phyloP scores from a whole-genome alignment of 2,329 filamentous ascomycete genomes.

The Alternaria sp. region DNA sequence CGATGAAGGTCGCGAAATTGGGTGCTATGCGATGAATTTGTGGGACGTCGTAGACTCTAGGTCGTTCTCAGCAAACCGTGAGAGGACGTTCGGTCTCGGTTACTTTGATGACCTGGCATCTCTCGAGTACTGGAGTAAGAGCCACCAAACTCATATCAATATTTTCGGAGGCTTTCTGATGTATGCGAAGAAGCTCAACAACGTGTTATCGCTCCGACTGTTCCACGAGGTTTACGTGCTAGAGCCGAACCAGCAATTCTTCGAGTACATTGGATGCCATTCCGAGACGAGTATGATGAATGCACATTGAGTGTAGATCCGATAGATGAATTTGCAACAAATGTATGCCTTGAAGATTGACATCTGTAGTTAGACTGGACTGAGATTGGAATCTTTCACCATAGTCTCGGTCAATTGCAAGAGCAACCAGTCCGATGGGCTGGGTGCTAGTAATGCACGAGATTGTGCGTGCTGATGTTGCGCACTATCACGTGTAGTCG shows the following conservation, averaged over 20 bases:
- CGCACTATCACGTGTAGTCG: background rate
- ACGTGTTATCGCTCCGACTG: constrained; percentile 48
- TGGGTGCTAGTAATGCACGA: background rate
- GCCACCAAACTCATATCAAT: constrained; percentile 52
- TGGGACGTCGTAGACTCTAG: constrained; percentile 52
- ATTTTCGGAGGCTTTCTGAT: constrained; percentile 54
- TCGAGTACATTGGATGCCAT: constrained; percentile 56
- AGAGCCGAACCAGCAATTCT: constrained; percentile 51
- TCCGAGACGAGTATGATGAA: constrained; percentile 46
- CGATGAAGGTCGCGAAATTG: constrained; percentile 54
- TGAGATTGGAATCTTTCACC: background rate
- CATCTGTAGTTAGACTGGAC: background rate
- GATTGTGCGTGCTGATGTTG: background rate
- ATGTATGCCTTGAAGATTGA: background rate
- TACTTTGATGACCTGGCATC: constrained; percentile 55
- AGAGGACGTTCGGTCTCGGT: constrained; percentile 54
- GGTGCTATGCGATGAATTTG: constrained; percentile 56
- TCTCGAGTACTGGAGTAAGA: constrained; percentile 53
- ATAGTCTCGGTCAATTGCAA: background rate
- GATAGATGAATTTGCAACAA: background rate
- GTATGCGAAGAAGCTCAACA: constrained; percentile 51
- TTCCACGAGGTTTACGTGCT: constrained; percentile 56
- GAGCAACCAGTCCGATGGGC: background rate
- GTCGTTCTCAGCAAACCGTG: constrained; percentile 23
- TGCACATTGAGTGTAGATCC: background rate